These are phyloP conservation scores for Exophiala bonariae DNA, from an alignment of 2,329 filamentous ascomycete species.

Conservation along the genomic window DNA sequence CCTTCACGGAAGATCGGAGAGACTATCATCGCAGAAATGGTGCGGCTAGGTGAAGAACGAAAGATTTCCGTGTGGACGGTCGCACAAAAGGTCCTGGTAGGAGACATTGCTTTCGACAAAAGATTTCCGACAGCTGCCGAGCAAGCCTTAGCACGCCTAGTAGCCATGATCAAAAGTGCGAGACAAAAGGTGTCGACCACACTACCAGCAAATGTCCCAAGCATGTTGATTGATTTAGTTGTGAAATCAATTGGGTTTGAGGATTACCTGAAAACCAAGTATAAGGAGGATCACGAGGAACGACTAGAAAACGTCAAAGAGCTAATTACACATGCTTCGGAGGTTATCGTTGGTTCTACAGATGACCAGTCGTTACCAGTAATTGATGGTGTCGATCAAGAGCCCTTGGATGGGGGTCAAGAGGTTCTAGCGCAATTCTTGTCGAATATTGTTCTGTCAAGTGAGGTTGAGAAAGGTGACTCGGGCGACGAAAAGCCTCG, in stretches of 20 bases:
- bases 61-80: slow-evolving; percentile 74
- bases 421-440: slow-evolving; percentile 77
- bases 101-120: slow-evolving; percentile 50
- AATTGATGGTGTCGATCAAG: slow-evolving; percentile 71
- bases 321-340: slow-evolving; percentile 74
- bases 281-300: slow-evolving; percentile 72
- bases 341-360: slow-evolving; percentile 59
- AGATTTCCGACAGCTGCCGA: slow-evolving; percentile 57
- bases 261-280: slow-evolving; percentile 69
- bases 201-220: slow-evolving; percentile 33
- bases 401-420: slow-evolving; percentile 48
- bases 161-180: slow-evolving; percentile 60
- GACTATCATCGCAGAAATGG: slow-evolving; percentile 68
- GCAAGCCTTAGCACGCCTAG: slow-evolving; percentile 58
- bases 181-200: slow-evolving; percentile 52
- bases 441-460: slow-evolving; percentile 85
- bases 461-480: slow-evolving; percentile 68
- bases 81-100: slow-evolving; percentile 61
- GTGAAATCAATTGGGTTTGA: slow-evolving; percentile 69
- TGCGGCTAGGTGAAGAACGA: slow-evolving; percentile 72
- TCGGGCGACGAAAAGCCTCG: slow-evolving; percentile 53
- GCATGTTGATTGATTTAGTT: slow-evolving; percentile 57
- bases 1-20: slow-evolving; percentile 81
- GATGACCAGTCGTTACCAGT: slow-evolving; percentile 56
- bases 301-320: slow-evolving; percentile 90